Base-by-base conservation (phyloP, 768 basidiomycete genomes). In the Tricholomella constricta region DNA sequence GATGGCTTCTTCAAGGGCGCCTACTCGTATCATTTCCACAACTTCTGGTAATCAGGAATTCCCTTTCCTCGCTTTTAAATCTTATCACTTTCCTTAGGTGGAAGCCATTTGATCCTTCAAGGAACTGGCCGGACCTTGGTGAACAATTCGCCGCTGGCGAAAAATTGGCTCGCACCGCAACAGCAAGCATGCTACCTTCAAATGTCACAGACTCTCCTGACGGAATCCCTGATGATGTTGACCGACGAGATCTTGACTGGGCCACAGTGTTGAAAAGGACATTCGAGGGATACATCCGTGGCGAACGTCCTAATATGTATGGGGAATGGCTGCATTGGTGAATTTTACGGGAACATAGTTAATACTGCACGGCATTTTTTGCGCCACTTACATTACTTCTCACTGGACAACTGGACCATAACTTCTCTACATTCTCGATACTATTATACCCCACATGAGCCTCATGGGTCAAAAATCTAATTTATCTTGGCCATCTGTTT, bases 91-190 rank as follows among this genome's bases (percentile, higher is more conserved):
- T 27, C 31, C 34, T 54, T 43, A 95, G 94, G 94, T 97, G 96
- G 96, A 86, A 89, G 58, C 91, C 95, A 4, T 97, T 98, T 61
- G 96, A 99, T 69, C 81, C 90, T 1, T 71, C 83, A 7, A 86
- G 95, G n/a, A 95, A 98, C 67, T 98, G 86, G 85, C 96, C 96
- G 2, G 96, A 98, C 65, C 81, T 98, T 23, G 96, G 96, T 1
- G 73, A 81, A 10, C 82, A 79, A 15, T 98, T 98, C 68, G 74
- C 75, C 19, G 81, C 81, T 11, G 89, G 88, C 29, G 95, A 98
- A 73, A 80, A 78, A 45, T 72, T 76, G 36, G 85, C 86, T 8
- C 86, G 88, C 6, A 62, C 57, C 37, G n/a, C 19, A 22, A 40
- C 27, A 20, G 71, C 70, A 29, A 71, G 74, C 27, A 70, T 68